Evolutionary conservation across 345 rosid species (phyloP).

Genomic region (Arabidopsis arenosa): DNA sequence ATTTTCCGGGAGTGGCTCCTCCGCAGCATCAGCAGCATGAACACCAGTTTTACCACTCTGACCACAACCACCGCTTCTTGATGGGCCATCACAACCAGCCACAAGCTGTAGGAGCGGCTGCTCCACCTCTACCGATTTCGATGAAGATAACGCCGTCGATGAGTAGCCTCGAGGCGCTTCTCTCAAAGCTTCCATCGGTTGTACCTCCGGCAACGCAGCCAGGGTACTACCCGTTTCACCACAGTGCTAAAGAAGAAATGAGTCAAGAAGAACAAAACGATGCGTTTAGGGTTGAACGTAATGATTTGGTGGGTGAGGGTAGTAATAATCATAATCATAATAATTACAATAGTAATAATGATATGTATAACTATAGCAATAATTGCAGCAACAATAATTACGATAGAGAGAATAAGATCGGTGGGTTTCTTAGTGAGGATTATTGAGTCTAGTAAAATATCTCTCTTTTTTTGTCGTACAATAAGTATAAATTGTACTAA

Average conservation of each 20-base stretch:
- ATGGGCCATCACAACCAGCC: slow-evolving; percentile 30
- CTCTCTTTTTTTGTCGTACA: slow-evolving; percentile 28
- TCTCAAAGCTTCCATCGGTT: slow-evolving; percentile 94
- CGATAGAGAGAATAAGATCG: slow-evolving; percentile 48
- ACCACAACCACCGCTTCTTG: slow-evolving; percentile 39
- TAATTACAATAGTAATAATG: slow-evolving; percentile 33
- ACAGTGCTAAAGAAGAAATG: slow-evolving; percentile 60
- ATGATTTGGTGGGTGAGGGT: slow-evolving; percentile 46
- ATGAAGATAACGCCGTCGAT: slow-evolving; percentile 85
- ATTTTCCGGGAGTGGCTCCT: slow-evolving; percentile 52
- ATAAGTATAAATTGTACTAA: slow-evolving; percentile 43
- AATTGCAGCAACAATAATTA: slow-evolving; percentile 46
- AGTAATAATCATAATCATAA: slow-evolving; percentile 32
- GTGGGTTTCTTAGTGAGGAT: slow-evolving; percentile 50
- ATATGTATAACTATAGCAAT: slow-evolving; percentile 40
- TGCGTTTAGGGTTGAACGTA: slow-evolving; percentile 39
- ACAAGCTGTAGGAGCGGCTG: slow-evolving; percentile 26
- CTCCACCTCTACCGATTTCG: slow-evolving; percentile 28
- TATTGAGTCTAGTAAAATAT: slow-evolving; percentile 36
- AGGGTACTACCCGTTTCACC: slow-evolving; percentile 43
- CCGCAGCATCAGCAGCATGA: slow-evolving; percentile 45
- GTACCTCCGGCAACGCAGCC: slow-evolving; percentile 55
- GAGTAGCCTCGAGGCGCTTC: slow-evolving; percentile 97
- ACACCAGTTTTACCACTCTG: slow-evolving; percentile 46
- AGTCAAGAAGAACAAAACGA: slow-evolving; percentile 38